Evolutionary conservation across 805 yeast species (phyloP).

Genomic region (Starmerella khaoyaiensis): DNA sequence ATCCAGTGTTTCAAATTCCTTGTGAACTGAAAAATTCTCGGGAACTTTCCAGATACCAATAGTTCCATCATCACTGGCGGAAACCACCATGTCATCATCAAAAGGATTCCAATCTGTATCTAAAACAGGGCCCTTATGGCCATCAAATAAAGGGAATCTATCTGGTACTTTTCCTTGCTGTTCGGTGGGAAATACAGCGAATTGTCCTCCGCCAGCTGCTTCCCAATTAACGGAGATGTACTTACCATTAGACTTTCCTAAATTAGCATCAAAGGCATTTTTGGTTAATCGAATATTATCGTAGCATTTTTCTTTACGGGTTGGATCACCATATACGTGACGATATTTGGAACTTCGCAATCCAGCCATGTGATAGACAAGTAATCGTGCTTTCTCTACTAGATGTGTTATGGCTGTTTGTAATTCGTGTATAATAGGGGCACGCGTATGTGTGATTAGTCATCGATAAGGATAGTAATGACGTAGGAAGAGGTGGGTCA

Average conservation of each 20-base stretch:
- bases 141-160: slow-evolving; percentile 81
- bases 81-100: slow-evolving; percentile 56
- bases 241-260: slow-evolving; percentile 75
- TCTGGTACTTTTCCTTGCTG: slow-evolving; percentile 93
- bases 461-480: no score
- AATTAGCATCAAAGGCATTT: slow-evolving; percentile 93
- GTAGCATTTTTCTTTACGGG: slow-evolving; percentile 55
- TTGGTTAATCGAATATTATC: slow-evolving; percentile 48
- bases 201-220: slow-evolving; percentile 94
- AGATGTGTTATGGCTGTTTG: no score
- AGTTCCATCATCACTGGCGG: slow-evolving; percentile 73
- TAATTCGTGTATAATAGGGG: no score
- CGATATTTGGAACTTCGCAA: slow-evolving; percentile 95
- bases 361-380: no score
- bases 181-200: slow-evolving; percentile 75
- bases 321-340: slow-evolving; percentile 87
- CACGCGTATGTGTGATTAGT: no score
- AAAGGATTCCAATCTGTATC: slow-evolving; percentile 96
- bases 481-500: no score
- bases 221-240: slow-evolving; percentile 84
- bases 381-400: no score
- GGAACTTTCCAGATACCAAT: slow-evolving; percentile 85
- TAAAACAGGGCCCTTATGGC: slow-evolving; percentile 87
- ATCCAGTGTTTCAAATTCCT: slow-evolving; percentile 32
- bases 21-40: slow-evolving; percentile 58